These are phyloP conservation scores for Eragrostis curvula DNA, from an alignment of 176 grass and related monocot genomes.

Conservation along the genomic window DNA sequence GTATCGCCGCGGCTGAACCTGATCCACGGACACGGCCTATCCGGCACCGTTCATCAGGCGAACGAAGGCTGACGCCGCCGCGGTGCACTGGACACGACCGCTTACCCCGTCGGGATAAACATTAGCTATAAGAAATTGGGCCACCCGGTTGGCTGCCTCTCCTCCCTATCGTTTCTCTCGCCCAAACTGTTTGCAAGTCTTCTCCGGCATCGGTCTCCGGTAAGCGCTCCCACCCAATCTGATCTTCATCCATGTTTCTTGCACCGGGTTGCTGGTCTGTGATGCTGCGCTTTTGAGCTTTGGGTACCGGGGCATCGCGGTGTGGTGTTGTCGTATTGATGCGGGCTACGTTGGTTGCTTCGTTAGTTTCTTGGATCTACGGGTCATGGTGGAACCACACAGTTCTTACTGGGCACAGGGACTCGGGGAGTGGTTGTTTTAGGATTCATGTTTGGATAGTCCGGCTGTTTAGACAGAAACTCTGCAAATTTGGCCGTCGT, in stretches of 20 bases:
- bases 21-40: neutral
- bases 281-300: neutral
- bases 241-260: neutral
- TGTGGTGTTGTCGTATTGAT: neutral
- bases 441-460: no score
- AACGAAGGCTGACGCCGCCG: neutral
- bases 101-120: slow-evolving; percentile 8
- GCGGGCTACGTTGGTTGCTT: neutral
- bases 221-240: slow-evolving; percentile 5
- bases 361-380: slow-evolving; percentile 30
- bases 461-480: neutral
- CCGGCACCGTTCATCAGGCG: neutral
- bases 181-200: neutral
- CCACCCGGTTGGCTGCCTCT: neutral
- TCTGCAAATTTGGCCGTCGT: neutral
- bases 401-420: neutral
- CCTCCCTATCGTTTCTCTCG: slow-evolving; percentile 6
- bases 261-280: neutral
- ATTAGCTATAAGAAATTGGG: slow-evolving; percentile 30
- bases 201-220: slow-evolving; percentile 31
- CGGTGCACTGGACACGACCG: neutral
- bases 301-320: no score
- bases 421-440: no score
- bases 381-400: neutral
- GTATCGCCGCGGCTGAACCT: neutral